These are phyloP conservation scores for Cytospora piceicola DNA, from an alignment of 2,329 filamentous ascomycete species.

Conservation along the genomic window DNA sequence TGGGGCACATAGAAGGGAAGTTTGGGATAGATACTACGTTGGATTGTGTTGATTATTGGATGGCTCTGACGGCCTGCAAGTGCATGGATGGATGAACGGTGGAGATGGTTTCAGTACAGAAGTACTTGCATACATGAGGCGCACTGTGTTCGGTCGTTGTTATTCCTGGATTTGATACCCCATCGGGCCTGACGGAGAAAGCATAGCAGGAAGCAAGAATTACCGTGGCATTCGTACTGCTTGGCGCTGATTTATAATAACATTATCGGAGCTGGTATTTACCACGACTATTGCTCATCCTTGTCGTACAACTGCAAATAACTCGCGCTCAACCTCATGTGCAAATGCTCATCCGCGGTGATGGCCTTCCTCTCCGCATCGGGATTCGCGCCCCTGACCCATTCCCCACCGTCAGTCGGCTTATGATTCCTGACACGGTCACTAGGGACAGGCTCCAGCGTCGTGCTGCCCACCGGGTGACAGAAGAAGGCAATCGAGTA, in stretches of 20 bases:
- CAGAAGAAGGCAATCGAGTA: constrained; percentile 73
- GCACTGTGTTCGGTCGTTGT: constrained; percentile 9
- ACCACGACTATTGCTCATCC: constrained; percentile 12
- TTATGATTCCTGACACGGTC: constrained; percentile 51
- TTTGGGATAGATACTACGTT: constrained; percentile 37
- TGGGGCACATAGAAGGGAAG: constrained; percentile 27
- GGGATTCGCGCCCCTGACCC: constrained; percentile 42
- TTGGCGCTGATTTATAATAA: not conserved
- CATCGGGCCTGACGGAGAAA: not conserved
- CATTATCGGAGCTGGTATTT: not conserved
- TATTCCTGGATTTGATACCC: constrained; percentile 2
- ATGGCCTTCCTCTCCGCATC: constrained; percentile 59
- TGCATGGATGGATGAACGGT: not conserved
- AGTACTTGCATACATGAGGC: constrained; percentile 2
- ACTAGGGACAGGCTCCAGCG: constrained; percentile 64
- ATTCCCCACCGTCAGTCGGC: constrained; percentile 34
- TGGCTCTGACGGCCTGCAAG: not conserved
- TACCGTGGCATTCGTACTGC: not conserved
- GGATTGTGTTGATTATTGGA: constrained; percentile 29
- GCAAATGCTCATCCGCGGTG: constrained; percentile 67
- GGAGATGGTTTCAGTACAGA: not conserved
- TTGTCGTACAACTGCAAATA: constrained; percentile 59
- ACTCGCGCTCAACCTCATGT: constrained; percentile 62
- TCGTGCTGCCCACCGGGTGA: constrained; percentile 60
- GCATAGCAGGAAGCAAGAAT: not conserved